Evolutionary conservation across 331 rosid genomes (phyloP).

Genomic region (Malus hybrid): DNA sequence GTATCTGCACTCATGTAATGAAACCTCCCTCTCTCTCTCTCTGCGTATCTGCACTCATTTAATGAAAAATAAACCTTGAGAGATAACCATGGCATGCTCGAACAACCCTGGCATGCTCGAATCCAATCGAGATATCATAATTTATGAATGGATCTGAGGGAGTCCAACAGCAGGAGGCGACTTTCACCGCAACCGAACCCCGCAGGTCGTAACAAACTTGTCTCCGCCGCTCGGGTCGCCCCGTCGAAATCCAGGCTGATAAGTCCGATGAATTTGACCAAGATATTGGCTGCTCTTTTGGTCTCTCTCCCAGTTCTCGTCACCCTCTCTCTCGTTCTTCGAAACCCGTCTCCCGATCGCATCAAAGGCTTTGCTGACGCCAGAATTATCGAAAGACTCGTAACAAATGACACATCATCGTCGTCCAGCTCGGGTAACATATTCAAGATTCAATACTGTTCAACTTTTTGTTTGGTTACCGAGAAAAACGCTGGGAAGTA

Average conservation of each 20-base stretch:
- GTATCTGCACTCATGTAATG: background rate
- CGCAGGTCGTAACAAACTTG: background rate
- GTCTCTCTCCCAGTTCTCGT: slow-evolving; percentile 28
- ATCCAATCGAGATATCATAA: background rate
- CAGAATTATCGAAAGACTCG: slow-evolving; percentile 5
- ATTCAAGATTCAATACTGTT: background rate
- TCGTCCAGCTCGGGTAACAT: slow-evolving; percentile 5
- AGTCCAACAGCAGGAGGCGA: slow-evolving; percentile 4
- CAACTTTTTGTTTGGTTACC: background rate
- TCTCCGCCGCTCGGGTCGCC: background rate
- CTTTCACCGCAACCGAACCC: background rate
- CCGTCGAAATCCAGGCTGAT: slow-evolving; percentile 4
- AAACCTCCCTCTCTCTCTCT: background rate
- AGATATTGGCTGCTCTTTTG: slow-evolving; percentile 16
- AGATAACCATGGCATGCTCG: background rate
- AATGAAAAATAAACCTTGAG: background rate
- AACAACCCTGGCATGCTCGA: background rate
- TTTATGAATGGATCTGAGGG: slow-evolving; percentile 15
- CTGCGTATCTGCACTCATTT: background rate
- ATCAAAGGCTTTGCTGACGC: slow-evolving; percentile 28
- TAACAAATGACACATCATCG: slow-evolving; percentile 6
- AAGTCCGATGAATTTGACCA: slow-evolving; percentile 12
- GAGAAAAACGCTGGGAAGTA: background rate
- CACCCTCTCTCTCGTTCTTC: slow-evolving; percentile 8
- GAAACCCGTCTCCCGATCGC: slow-evolving; percentile 15